A percentile compares a stretch with the other conserved stretches of the same genome.
These are phyloP conservation scores for Ustilago nuda DNA, from an alignment of 1,284 basidiomycete species.

Conservation along the genomic window DNA sequence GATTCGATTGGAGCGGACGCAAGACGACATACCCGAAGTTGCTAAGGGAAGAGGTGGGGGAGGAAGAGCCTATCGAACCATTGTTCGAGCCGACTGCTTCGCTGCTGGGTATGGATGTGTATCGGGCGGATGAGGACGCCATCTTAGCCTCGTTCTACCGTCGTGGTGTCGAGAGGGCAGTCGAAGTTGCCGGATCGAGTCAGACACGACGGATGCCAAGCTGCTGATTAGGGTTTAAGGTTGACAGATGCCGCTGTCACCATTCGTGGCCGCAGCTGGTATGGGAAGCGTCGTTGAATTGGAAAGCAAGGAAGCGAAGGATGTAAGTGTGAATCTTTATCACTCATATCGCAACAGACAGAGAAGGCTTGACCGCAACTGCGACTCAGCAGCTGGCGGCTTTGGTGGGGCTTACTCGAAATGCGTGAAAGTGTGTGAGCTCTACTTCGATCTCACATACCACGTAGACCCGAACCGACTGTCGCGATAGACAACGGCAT, in stretches of 20 bases:
- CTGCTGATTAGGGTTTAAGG: not conserved
- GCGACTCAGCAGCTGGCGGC: no score
- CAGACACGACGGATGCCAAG: not conserved
- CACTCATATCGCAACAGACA: no score
- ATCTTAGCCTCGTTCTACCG: not conserved
- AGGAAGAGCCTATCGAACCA: not conserved
- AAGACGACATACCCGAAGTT: not conserved
- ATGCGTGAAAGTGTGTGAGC: no score
- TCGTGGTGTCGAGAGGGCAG: not conserved
- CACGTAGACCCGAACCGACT: no score
- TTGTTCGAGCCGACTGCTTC: not conserved
- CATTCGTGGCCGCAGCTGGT: no score
- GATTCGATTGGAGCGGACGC: not conserved
- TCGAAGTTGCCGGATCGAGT: not conserved
- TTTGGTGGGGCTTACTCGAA: no score
- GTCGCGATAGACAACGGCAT: no score
- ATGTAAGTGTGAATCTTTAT: no score
- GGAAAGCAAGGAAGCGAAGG: no score
- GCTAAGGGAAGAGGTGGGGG: conserved; percentile 2
- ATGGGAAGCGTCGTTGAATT: no score
- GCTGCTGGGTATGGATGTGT: conserved; percentile 14
- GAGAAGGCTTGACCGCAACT: no score
- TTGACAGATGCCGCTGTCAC: not conserved
- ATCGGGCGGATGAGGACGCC: conserved; percentile 22
- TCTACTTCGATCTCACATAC: no score